Conservation (phyloP, 2,329 filamentous ascomycete genomes). For the Aspergillus chevalieri region DNA sequence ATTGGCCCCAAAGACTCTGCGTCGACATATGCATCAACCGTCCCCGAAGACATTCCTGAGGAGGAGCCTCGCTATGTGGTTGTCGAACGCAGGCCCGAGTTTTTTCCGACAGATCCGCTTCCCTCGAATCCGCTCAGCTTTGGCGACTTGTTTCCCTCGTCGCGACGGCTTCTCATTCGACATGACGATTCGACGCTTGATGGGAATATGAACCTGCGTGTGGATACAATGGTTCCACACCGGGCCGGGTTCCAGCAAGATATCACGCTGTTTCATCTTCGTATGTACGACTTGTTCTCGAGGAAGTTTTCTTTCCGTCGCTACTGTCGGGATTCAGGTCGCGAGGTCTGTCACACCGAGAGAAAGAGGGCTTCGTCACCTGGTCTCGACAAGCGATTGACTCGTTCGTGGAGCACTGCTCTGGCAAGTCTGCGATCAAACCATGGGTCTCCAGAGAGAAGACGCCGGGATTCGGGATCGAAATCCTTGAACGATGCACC, state of each 20-base stretch:
- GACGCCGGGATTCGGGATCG: slow-evolving; percentile 56
- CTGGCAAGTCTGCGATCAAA: slow-evolving; percentile 52
- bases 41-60: slow-evolving; percentile 47
- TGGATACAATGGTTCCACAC: slow-evolving; percentile 66
- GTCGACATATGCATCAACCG: slow-evolving; percentile 74
- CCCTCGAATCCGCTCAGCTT: slow-evolving; percentile 79
- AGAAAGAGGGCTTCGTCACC: slow-evolving; percentile 51
- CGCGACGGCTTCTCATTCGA: slow-evolving; percentile 70
- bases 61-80: slow-evolving; percentile 49
- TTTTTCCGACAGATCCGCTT: slow-evolving; percentile 60
- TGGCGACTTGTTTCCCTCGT: slow-evolving; percentile 76
- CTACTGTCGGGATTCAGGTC: slow-evolving; percentile 86
- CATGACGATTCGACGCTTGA: slow-evolving; percentile 88
- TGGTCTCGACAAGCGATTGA: slow-evolving; percentile 44
- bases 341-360: slow-evolving; percentile 86
- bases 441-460: slow-evolving; percentile 28
- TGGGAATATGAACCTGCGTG: slow-evolving; percentile 91
- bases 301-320: slow-evolving; percentile 85
- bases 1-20: slow-evolving; percentile 51
- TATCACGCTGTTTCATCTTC: slow-evolving; percentile 81
- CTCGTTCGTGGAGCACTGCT: slow-evolving; percentile 55
- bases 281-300: slow-evolving; percentile 83
- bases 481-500: slow-evolving; percentile 42
- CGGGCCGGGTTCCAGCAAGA: slow-evolving; percentile 55
- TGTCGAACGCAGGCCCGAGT: slow-evolving; percentile 47